These are phyloP conservation scores for Penicillium atrosanguineum DNA, from an alignment of 495 filamentous ascomycete genomes.

Conservation along the genomic window DNA sequence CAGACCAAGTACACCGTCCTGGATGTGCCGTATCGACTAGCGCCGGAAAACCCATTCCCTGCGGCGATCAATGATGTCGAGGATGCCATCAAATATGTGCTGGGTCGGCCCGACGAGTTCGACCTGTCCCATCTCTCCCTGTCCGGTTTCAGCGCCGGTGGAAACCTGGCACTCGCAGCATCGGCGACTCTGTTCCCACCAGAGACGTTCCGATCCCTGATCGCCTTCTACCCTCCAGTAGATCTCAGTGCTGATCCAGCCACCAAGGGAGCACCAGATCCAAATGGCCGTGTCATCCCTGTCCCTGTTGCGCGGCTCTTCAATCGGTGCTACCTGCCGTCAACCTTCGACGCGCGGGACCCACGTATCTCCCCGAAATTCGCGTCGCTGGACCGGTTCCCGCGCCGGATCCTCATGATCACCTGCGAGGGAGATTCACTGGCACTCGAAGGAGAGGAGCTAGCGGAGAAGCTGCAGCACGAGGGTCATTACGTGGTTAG, in stretches of 20 bases:
- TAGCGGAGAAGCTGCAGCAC: slow-evolving; percentile 32
- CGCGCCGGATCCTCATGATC: slow-evolving; percentile 40
- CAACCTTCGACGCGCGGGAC: slow-evolving; percentile 34
- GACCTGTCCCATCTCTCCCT: slow-evolving; percentile 35
- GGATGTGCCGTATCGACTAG: slow-evolving; percentile 70
- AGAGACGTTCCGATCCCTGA: slow-evolving; percentile 37
- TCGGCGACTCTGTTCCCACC: slow-evolving; percentile 37
- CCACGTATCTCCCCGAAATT: slow-evolving; percentile 47
- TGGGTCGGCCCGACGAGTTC: slow-evolving; percentile 30
- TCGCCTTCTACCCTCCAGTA: slow-evolving; percentile 43
- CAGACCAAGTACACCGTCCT: slow-evolving; percentile 40
- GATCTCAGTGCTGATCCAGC: slow-evolving; percentile 27
- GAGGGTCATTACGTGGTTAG: slow-evolving; percentile 36
- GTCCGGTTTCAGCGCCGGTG: slow-evolving; percentile 48
- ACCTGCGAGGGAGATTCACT: slow-evolving; percentile 42
- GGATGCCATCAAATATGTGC: slow-evolving; percentile 37
- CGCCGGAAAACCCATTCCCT: slow-evolving; percentile 77
- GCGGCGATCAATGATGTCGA: slow-evolving; percentile 70
- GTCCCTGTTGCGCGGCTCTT: slow-evolving; percentile 28
- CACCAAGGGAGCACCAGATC: slow-evolving; percentile 26
- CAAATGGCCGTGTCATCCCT: slow-evolving; percentile 23
- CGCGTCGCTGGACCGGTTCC: slow-evolving; percentile 36
- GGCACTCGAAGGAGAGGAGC: slow-evolving; percentile 39
- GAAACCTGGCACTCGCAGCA: slow-evolving; percentile 40
- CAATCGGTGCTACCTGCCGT: slow-evolving; percentile 31